A percentile compares a stretch with the other conserved stretches of the same genome.
phyloP scores from a whole-genome alignment of 805 yeast species.

The Candida montana region DNA sequence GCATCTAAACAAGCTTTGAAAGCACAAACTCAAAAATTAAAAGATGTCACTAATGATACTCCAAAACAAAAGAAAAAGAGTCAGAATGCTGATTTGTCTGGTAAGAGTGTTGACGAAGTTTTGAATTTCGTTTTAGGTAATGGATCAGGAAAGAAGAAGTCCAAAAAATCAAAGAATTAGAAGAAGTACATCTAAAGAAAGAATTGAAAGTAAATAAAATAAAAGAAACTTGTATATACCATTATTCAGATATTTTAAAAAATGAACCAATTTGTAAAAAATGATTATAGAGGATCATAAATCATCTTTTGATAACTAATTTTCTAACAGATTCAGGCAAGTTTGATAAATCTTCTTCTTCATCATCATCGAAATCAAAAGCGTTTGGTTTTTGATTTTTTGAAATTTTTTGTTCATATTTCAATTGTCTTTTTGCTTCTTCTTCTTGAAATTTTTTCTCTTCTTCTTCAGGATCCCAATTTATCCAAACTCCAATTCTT shows the following conservation, averaged over 20 bases:
- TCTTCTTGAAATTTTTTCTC: constrained; percentile 25
- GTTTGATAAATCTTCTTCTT: constrained; percentile 22
- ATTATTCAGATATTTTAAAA: no score
- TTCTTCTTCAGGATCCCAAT: constrained; percentile 43
- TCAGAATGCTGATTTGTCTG: constrained; percentile 42
- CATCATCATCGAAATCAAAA: constrained; percentile 22
- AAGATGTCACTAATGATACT: constrained; percentile 14
- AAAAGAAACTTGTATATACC: background rate
- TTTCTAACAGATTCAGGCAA: constrained; percentile 26
- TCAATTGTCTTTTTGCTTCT: constrained; percentile 22
- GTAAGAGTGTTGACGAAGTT: constrained; percentile 66
- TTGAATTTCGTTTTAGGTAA: constrained; percentile 65
- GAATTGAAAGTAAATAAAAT: constrained; percentile 9
- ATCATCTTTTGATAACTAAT: constrained; percentile 14
- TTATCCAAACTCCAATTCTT: constrained; percentile 63
- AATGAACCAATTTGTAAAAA: no score
- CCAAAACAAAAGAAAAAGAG: constrained; percentile 9
- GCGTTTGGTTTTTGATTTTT: constrained; percentile 21
- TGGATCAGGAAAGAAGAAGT: constrained; percentile 24
- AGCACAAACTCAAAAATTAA: constrained; percentile 23
- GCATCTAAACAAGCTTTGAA: constrained; percentile 31
- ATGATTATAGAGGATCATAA: no score
- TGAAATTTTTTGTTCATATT: constrained; percentile 21
- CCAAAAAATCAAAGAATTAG: constrained; percentile 14
- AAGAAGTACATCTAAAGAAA: background rate